phyloP scores from a whole-genome alignment of 768 basidiomycete species.

The Dioszegia aurantiaca region DNA sequence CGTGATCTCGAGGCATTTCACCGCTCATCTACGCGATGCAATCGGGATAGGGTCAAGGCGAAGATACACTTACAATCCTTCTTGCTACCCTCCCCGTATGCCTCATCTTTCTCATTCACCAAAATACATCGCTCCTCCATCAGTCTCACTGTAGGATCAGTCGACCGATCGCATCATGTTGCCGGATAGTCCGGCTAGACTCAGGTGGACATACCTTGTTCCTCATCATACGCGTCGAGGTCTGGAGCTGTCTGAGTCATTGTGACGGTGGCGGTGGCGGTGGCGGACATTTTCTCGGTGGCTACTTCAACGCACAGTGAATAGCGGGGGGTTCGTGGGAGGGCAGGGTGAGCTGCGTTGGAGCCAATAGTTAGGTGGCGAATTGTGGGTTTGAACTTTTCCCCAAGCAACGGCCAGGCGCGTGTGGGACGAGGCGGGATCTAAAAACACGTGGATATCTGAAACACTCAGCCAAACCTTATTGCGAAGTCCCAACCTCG shows the following conservation, averaged over 20 bases:
- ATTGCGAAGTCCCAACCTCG: too few species aligned
- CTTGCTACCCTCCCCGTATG: slow-evolving; percentile 66
- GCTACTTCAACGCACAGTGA: neutral
- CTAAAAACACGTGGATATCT: too few species aligned
- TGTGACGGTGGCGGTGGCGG: slow-evolving; percentile 2
- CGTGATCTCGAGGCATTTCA: too few species aligned
- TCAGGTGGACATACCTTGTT: too few species aligned
- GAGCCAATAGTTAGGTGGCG: neutral
- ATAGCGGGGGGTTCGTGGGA: neutral
- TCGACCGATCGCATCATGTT: slow-evolving; percentile 65
- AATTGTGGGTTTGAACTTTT: too few species aligned
- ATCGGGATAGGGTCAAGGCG: too few species aligned
- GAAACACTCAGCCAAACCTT: too few species aligned
- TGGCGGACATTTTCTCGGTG: neutral
- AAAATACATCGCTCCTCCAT: slow-evolving; percentile 76
- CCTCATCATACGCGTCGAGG: neutral
- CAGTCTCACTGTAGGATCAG: slow-evolving; percentile 83
- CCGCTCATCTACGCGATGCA: too few species aligned
- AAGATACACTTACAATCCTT: slow-evolving; percentile 96
- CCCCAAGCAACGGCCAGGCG: too few species aligned
- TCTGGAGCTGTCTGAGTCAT: neutral
- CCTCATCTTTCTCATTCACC: slow-evolving; percentile 47
- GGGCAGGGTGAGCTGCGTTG: neutral
- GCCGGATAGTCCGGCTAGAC: too few species aligned
- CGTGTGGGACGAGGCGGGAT: too few species aligned